A percentile compares a stretch with the other conserved stretches of the same genome.
Conservation (phyloP, 805 yeast species). For the Sugiyamaella americana region DNA sequence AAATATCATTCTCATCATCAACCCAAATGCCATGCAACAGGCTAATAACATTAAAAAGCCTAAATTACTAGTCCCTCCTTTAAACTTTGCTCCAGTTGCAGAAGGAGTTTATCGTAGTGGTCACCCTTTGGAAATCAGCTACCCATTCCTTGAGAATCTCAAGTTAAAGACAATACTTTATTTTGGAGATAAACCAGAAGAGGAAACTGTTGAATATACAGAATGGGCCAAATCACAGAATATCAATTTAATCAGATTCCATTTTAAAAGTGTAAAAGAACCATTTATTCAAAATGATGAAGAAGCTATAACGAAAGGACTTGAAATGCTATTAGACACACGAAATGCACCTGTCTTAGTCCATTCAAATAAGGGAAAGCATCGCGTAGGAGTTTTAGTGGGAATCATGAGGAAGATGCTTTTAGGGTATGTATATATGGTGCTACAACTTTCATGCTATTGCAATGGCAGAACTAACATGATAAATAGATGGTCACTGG, state of each 20-base stretch:
- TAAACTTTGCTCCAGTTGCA: slow-evolving; percentile 84
- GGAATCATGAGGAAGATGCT: slow-evolving; percentile 79
- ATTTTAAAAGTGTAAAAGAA: slow-evolving; percentile 69
- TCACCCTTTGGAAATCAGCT: slow-evolving; percentile 85
- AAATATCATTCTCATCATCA: too few relatives aligned
- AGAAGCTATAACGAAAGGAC: slow-evolving; percentile 43
- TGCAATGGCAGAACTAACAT: too few relatives aligned
- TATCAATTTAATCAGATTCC: slow-evolving; percentile 52
- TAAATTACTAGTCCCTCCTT: slow-evolving; percentile 64
- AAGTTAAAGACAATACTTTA: slow-evolving; percentile 71
- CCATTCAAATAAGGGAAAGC: slow-evolving; percentile 97
- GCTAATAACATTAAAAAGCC: neutral
- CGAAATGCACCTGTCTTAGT: slow-evolving; percentile 81
- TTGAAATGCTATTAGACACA: slow-evolving; percentile 31
- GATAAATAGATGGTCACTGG: slow-evolving; percentile 63
- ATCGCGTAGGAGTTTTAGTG: slow-evolving; percentile 88
- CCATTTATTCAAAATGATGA: slow-evolving; percentile 59
- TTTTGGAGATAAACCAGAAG: slow-evolving; percentile 48
- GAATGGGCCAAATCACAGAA: slow-evolving; percentile 56
- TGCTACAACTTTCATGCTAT: too few relatives aligned
- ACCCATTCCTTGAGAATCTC: slow-evolving; percentile 66
- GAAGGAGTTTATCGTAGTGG: slow-evolving; percentile 87
- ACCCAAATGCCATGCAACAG: neutral
- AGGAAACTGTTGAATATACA: slow-evolving; percentile 55
- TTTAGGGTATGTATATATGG: slow-evolving; percentile 57